A percentile compares a stretch with the other conserved stretches of the same genome.
Evolutionary conservation across 805 yeast species (phyloP).

Genomic region (Metschnikowia amazonensis): DNA sequence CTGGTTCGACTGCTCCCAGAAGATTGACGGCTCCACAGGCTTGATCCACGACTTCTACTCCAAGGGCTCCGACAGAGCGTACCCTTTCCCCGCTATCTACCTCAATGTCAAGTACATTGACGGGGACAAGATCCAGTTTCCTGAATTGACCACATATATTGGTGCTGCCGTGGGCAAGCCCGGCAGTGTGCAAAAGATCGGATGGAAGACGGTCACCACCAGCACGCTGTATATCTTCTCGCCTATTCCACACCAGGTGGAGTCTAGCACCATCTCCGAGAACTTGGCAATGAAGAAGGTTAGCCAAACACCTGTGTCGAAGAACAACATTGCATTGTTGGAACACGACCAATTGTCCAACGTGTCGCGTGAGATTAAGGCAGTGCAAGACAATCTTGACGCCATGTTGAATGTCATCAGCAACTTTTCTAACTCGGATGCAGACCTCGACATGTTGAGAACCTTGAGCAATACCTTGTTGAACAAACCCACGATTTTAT

Average conservation of each 20-base stretch:
- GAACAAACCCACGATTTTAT: slow-evolving; percentile 47
- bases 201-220: slow-evolving; percentile 36
- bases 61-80: slow-evolving; percentile 64
- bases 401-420: slow-evolving; percentile 47
- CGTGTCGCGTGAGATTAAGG: slow-evolving; percentile 43
- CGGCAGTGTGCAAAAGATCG: slow-evolving; percentile 32
- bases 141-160: slow-evolving; percentile 63
- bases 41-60: slow-evolving; percentile 78
- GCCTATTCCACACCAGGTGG: slow-evolving; percentile 66
- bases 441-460: slow-evolving; percentile 61
- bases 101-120: slow-evolving; percentile 63
- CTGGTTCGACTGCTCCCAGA: slow-evolving; percentile 69
- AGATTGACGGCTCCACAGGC: slow-evolving; percentile 67
- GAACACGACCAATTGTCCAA: slow-evolving; percentile 38
- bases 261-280: slow-evolving; percentile 51
- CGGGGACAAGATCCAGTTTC: slow-evolving; percentile 46
- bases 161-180: slow-evolving; percentile 69
- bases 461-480: slow-evolving; percentile 56
- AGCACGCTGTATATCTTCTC: slow-evolving; percentile 58
- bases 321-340: slow-evolving; percentile 24
- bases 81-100: slow-evolving; percentile 75
- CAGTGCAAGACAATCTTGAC: slow-evolving; percentile 47
- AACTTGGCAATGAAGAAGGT: slow-evolving; percentile 50
- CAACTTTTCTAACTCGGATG: slow-evolving; percentile 36
- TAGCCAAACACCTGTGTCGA: slow-evolving; percentile 30